These are phyloP conservation scores for Pythium phragmitis DNA, from an alignment of 352 stramenopile species.

Conservation along the genomic window DNA sequence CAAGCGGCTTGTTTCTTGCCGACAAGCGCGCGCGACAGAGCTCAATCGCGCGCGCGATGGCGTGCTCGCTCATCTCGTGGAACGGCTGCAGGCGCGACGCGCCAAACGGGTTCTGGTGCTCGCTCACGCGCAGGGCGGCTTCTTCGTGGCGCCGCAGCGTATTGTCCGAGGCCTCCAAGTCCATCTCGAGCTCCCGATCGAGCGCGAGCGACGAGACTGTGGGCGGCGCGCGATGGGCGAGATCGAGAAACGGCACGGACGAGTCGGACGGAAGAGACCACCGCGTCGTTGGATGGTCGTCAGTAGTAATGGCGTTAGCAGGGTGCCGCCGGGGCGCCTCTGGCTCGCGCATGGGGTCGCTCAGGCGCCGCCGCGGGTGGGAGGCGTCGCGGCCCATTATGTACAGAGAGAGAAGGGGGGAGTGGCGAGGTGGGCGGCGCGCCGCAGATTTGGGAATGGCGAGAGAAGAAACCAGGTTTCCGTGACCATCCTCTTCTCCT, in stretches of 20 bases:
- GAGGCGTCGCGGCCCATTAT: constrained; percentile 2
- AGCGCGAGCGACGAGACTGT: constrained; percentile 8
- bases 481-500: neutral
- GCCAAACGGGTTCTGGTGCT: constrained; percentile 29
- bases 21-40: constrained; percentile 14
- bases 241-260: neutral
- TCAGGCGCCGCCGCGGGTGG: neutral
- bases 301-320: neutral
- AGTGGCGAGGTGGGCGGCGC: neutral
- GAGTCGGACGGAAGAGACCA: constrained; percentile 1
- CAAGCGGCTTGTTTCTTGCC: neutral
- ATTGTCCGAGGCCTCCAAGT: constrained; percentile 20
- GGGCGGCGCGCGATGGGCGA: neutral
- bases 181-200: constrained; percentile 27
- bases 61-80: constrained; percentile 25
- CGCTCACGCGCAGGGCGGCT: constrained; percentile 23
- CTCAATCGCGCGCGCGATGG: constrained; percentile 13
- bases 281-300: neutral
- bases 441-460: constrained; percentile 4
- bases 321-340: neutral
- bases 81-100: constrained; percentile 28
- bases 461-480: neutral
- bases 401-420: neutral
- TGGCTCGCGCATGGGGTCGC: neutral
- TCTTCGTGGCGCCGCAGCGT: constrained; percentile 24